Evolutionary conservation across 139 green algal species (phyloP).

Genomic region (Nannochloris sp.): DNA sequence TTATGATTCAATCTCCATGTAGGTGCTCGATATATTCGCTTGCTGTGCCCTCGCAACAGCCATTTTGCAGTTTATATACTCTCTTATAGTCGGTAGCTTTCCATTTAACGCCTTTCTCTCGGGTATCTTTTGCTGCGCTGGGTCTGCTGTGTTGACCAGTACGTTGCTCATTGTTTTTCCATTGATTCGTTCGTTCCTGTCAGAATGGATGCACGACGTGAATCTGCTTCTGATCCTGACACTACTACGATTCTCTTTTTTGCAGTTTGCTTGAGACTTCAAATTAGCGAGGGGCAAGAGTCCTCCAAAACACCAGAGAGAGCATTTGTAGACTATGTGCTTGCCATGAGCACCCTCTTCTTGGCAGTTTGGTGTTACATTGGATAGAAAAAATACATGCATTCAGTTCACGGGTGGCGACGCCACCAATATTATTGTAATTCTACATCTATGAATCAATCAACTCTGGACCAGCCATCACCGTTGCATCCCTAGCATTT

Average conservation of each 20-base stretch:
- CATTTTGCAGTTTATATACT: constrained; percentile 59
- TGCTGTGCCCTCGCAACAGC: constrained; percentile 4
- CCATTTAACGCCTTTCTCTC: constrained; percentile 82
- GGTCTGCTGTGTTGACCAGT: constrained; percentile 72
- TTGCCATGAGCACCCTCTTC: constrained; percentile 59
- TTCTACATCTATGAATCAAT: neutral
- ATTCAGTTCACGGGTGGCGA: neutral
- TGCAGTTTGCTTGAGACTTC: constrained; percentile 48
- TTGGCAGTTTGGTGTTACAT: constrained; percentile 68
- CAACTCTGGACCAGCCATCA: neutral
- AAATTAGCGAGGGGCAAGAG: constrained; percentile 34
- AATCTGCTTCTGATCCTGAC: neutral
- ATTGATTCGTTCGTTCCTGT: too few relatives aligned
- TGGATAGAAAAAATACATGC: constrained; percentile 32
- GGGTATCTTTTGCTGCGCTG: constrained; percentile 58
- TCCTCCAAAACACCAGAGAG: constrained; percentile 41
- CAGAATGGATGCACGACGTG: too few relatives aligned
- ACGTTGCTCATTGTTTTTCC: neutral
- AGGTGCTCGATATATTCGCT: constrained; percentile 41
- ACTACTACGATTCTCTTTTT: neutral
- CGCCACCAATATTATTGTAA: neutral
- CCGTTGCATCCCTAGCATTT: constrained; percentile 19
- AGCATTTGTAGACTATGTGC: constrained; percentile 71
- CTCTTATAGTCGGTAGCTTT: constrained; percentile 68
- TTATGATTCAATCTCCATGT: constrained; percentile 17